These are phyloP conservation scores for Alternaria sp. DNA, from an alignment of 2,329 filamentous ascomycete genomes.

Conservation along the genomic window DNA sequence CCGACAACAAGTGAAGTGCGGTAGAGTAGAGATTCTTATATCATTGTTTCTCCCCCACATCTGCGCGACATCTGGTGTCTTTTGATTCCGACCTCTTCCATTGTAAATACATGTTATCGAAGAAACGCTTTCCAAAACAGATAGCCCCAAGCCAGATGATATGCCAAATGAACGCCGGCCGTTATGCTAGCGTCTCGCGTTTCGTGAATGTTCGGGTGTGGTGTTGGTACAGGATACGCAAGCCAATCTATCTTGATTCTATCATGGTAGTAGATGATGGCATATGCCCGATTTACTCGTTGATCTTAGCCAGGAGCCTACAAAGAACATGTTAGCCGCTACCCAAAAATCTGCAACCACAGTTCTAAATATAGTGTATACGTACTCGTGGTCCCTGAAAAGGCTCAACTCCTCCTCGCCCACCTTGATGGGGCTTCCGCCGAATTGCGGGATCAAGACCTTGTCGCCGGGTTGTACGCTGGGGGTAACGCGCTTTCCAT, in stretches of 20 bases:
- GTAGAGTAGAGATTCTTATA: constrained; percentile 29
- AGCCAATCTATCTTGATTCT: constrained; percentile 20
- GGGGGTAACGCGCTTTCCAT: constrained; percentile 86
- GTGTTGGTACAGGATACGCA: constrained; percentile 37
- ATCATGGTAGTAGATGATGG: not conserved
- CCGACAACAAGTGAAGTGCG: not conserved
- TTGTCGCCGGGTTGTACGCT: constrained; percentile 85
- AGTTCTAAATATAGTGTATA: constrained; percentile 33
- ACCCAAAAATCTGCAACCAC: not conserved
- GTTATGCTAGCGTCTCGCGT: constrained; percentile 37
- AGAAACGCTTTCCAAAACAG: constrained; percentile 21
- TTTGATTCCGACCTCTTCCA: constrained; percentile 3
- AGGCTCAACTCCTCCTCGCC: constrained; percentile 95
- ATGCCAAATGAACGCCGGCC: constrained; percentile 39
- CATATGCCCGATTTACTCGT: constrained; percentile 68
- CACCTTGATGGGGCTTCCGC: constrained; percentile 94
- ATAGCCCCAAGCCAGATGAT: constrained; percentile 24
- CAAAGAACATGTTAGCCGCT: constrained; percentile 13
- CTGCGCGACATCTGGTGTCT: not conserved
- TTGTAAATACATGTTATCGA: constrained; percentile 25
- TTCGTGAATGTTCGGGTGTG: constrained; percentile 12
- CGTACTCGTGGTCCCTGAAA: constrained; percentile 98
- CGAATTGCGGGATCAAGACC: constrained; percentile 94
- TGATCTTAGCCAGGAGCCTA: constrained; percentile 98
- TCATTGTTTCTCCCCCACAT: constrained; percentile 13